A percentile compares a stretch with the other conserved stretches of the same genome.
phyloP scores from a whole-genome alignment of 2,329 filamentous ascomycete genomes.

The Exophiala sideris region DNA sequence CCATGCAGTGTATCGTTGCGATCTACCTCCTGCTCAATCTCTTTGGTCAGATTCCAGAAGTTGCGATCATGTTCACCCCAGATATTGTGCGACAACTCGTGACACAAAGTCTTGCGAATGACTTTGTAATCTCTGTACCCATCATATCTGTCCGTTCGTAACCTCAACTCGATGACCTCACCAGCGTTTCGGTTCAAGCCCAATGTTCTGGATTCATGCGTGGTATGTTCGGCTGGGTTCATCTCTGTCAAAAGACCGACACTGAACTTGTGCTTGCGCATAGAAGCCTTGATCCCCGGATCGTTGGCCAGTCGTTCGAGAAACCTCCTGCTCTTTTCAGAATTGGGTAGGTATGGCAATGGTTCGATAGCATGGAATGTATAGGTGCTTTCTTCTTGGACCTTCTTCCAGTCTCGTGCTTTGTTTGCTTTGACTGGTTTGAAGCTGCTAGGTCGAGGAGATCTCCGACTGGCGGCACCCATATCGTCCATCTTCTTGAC shows the following conservation, averaged over 20 bases:
- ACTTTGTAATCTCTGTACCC: constrained; percentile 91
- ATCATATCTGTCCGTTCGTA: constrained; percentile 91
- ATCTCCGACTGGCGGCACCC: constrained; percentile 31
- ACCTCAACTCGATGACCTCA: constrained; percentile 82
- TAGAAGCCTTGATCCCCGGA: constrained; percentile 76
- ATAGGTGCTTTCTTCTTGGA: constrained; percentile 63
- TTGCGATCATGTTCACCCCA: constrained; percentile 76
- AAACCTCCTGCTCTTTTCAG: constrained; percentile 66
- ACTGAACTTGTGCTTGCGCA: constrained; percentile 79
- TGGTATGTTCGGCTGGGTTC: constrained; percentile 83
- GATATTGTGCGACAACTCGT: constrained; percentile 93
- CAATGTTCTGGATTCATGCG: constrained; percentile 74
- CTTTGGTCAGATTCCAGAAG: constrained; percentile 85
- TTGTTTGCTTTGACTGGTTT: constrained; percentile 23
- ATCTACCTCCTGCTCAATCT: constrained; percentile 81
- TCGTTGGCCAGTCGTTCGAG: constrained; percentile 75
- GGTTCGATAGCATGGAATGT: constrained; percentile 78
- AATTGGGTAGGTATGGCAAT: constrained; percentile 71
- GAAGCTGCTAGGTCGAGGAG: constrained; percentile 31
- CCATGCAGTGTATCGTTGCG: constrained; percentile 72
- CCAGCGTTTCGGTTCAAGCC: constrained; percentile 85
- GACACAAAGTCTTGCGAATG: constrained; percentile 86
- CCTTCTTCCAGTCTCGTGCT: constrained; percentile 31
- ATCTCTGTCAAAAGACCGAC: constrained; percentile 91
- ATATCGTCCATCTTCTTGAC: constrained; percentile 42